phyloP scores from a whole-genome alignment of 2,329 filamentous ascomycete genomes.

The Colletotrichum falcatum region DNA sequence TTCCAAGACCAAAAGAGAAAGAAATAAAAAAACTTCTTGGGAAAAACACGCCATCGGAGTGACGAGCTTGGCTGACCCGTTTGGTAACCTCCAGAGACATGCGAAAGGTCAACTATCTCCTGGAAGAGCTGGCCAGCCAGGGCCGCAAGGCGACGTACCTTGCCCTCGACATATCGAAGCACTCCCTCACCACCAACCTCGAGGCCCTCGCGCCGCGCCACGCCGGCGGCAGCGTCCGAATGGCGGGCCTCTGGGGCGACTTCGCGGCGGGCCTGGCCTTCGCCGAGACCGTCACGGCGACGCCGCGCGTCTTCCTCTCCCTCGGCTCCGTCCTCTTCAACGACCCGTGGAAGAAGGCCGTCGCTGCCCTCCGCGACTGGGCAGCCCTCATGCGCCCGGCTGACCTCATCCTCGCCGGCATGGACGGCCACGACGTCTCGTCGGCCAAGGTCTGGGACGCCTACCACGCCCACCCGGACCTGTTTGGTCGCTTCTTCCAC shows the following conservation, averaged over 20 bases:
- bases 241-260: constrained; percentile 55
- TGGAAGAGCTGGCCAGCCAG: constrained; percentile 50
- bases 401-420: constrained; percentile 55
- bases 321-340: constrained; percentile 58
- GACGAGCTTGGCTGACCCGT: not conserved
- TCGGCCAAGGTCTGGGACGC: constrained; percentile 55
- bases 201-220: constrained; percentile 49
- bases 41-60: not conserved
- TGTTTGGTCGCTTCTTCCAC: constrained; percentile 53
- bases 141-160: constrained; percentile 50
- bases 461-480: constrained; percentile 53
- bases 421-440: constrained; percentile 55
- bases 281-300: constrained; percentile 46
- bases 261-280: constrained; percentile 52
- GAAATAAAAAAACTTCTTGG: too few species aligned
- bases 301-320: constrained; percentile 54
- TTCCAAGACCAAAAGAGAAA: not conserved
- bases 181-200: constrained; percentile 52
- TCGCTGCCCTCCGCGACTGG: constrained; percentile 53
- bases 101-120: constrained; percentile 54
- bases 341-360: constrained; percentile 52
- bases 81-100: constrained; percentile 50
- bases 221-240: constrained; percentile 47
- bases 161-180: constrained; percentile 55
- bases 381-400: constrained; percentile 49